phyloP scores from a whole-genome alignment of 2,329 filamentous ascomycete genomes.

The Arachnopeziza araneosa region DNA sequence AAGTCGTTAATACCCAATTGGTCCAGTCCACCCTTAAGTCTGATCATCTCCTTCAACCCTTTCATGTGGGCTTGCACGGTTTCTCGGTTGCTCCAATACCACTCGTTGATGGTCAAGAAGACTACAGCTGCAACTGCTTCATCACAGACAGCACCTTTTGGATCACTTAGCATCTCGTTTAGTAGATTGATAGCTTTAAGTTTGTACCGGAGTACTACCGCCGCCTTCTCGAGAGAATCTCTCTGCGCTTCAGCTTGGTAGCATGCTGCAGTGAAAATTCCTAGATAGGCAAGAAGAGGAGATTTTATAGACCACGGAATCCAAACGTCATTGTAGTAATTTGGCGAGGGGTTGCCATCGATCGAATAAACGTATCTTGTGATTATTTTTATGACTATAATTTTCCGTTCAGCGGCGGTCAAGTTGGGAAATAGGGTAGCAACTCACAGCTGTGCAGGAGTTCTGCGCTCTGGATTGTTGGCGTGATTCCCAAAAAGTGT shows the following conservation, averaged over 20 bases:
- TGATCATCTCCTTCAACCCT: slow-evolving; percentile 44
- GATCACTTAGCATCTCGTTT: slow-evolving; percentile 39
- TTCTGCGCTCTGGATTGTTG: slow-evolving; percentile 41
- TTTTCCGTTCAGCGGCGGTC: background rate
- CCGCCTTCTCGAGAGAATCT: slow-evolving; percentile 29
- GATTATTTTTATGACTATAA: slow-evolving; percentile 42
- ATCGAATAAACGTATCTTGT: slow-evolving; percentile 47
- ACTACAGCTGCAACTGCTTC: slow-evolving; percentile 42
- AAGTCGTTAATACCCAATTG: slow-evolving; percentile 42
- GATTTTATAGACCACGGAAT: slow-evolving; percentile 44
- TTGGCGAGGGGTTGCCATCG: slow-evolving; percentile 42
- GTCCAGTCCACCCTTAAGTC: slow-evolving; percentile 40
- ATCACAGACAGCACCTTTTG: slow-evolving; percentile 37
- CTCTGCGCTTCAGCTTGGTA: slow-evolving; percentile 46
- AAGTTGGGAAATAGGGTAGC: too few relatives aligned
- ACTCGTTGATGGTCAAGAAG: slow-evolving; percentile 46
- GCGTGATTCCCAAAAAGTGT: slow-evolving; percentile 37
- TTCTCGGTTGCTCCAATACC: slow-evolving; percentile 46
- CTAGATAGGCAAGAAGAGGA: slow-evolving; percentile 43
- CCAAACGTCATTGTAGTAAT: slow-evolving; percentile 41
- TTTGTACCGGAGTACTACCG: slow-evolving; percentile 13
- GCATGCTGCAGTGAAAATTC: slow-evolving; percentile 46
- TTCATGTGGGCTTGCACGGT: slow-evolving; percentile 42
- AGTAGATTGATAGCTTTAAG: slow-evolving; percentile 38
- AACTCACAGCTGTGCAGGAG: slow-evolving; percentile 43